Percentiles rank a stretch among this genome's conserved stretches.
Evolutionary conservation across 1,284 basidiomycete species (phyloP).

Genomic region (Ustilago nuda): DNA sequence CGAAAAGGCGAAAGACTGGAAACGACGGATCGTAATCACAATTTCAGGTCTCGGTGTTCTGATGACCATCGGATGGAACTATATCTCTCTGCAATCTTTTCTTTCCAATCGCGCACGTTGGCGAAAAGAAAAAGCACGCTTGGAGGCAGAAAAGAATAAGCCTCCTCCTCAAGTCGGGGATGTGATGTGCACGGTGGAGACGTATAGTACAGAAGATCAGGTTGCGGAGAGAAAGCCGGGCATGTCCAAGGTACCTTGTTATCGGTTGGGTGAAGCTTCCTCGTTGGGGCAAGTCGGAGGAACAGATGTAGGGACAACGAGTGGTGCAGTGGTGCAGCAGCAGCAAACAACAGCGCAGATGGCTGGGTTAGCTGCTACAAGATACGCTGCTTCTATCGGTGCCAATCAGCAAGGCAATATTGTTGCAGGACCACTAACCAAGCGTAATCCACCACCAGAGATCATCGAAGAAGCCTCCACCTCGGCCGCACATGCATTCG

Average conservation of each 20-base stretch:
- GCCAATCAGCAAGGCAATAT: neutral
- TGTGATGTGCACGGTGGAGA: conserved; percentile 26
- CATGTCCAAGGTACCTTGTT: conserved; percentile 20
- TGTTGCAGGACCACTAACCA: neutral
- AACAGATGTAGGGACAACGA: neutral
- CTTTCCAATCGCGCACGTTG: conserved; percentile 15
- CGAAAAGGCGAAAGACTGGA: conserved; percentile 24
- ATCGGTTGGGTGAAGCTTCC: conserved; percentile 2
- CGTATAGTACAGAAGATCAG: conserved; percentile 28
- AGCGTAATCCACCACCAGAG: neutral
- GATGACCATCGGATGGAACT: conserved; percentile 36
- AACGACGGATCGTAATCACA: conserved; percentile 24
- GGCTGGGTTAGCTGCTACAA: neutral
- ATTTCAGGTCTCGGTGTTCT: conserved; percentile 13
- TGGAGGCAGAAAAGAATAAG: conserved; percentile 16
- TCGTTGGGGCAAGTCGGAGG: neutral
- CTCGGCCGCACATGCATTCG: neutral
- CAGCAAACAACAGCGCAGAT: neutral
- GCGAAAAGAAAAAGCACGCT: neutral
- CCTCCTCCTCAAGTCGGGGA: conserved; percentile 33
- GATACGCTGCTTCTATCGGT: neutral
- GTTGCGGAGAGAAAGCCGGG: conserved; percentile 30
- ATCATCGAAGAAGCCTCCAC: conserved; percentile 13
- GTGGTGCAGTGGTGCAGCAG: neutral
- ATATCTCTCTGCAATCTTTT: conserved; percentile 27